Evolutionary conservation across 2,329 filamentous ascomycete species (phyloP).

Genomic region (Phaeosphaeriaceae sp.): DNA sequence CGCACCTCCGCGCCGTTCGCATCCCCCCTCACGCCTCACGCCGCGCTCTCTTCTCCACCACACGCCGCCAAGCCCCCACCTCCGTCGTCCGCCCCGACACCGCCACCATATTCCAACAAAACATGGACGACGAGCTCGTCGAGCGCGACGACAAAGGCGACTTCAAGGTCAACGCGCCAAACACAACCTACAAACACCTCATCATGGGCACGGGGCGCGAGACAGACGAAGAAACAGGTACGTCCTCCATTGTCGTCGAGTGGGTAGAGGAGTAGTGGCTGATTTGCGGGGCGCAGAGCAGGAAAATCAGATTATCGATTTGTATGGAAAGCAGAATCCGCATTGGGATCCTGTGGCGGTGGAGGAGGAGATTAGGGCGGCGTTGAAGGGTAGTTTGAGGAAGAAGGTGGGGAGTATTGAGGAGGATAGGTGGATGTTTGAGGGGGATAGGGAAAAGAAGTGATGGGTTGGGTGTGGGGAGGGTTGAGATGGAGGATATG

Average conservation of each 20-base stretch:
- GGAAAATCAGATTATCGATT: conserved; percentile 41
- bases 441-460: conserved; percentile 59
- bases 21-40: conserved; percentile 37
- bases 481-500: no score
- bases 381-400: conserved; percentile 68
- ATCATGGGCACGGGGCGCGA: conserved; percentile 25
- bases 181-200: conserved; percentile 31
- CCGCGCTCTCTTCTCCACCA: conserved; percentile 37
- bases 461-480: background rate
- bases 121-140: conserved; percentile 54
- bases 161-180: conserved; percentile 49
- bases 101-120: conserved; percentile 25
- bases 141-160: conserved; percentile 57
- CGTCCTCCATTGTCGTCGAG: conserved; percentile 2
- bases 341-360: conserved; percentile 35
- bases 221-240: conserved; percentile 42
- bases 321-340: conserved; percentile 39
- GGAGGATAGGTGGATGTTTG: conserved; percentile 93
- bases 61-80: conserved; percentile 31
- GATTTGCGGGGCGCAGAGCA: conserved; percentile 32
- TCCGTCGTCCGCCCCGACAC: conserved; percentile 29
- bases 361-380: conserved; percentile 53
- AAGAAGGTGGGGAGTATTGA: conserved; percentile 75
- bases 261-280: background rate
- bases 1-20: conserved; percentile 32